phyloP scores from a whole-genome alignment of 345 rosid genomes.

The Euphorbia tirucalli region DNA sequence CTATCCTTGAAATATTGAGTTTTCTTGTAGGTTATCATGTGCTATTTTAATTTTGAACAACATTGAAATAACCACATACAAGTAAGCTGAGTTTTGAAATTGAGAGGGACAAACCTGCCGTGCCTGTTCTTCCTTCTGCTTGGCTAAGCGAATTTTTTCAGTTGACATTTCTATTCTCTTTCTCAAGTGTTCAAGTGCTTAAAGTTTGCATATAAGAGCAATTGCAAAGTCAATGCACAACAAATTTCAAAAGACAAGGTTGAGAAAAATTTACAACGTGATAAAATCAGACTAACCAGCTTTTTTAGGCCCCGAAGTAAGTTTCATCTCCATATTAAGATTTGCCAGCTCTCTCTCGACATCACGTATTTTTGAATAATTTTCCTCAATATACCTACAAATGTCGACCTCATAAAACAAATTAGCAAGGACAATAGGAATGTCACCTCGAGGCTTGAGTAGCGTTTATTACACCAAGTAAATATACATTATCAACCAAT shows the following conservation, averaged over 20 bases:
- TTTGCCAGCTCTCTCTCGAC: slow-evolving; percentile 76
- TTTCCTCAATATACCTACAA: slow-evolving; percentile 79
- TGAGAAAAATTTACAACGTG: slow-evolving; percentile 9
- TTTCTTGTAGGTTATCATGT: neutral
- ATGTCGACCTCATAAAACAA: neutral
- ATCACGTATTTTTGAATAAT: slow-evolving; percentile 77
- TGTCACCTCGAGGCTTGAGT: neutral
- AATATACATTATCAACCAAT: neutral
- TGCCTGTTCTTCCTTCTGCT: slow-evolving; percentile 78
- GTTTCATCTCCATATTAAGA: slow-evolving; percentile 88
- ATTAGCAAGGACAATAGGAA: neutral
- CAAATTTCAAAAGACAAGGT: slow-evolving; percentile 9
- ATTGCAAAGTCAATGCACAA: slow-evolving; percentile 22
- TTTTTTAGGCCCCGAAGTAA: slow-evolving; percentile 94
- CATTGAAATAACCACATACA: neutral
- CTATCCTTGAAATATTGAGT: neutral
- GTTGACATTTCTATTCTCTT: slow-evolving; percentile 80
- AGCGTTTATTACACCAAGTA: neutral
- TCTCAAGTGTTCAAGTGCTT: slow-evolving; percentile 84
- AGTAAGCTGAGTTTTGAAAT: neutral
- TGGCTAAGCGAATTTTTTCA: slow-evolving; percentile 66
- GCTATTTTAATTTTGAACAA: neutral
- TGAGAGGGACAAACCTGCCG: slow-evolving; percentile 52
- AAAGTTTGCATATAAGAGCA: slow-evolving; percentile 23
- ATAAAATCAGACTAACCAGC: slow-evolving; percentile 50